A percentile compares a stretch with the other conserved stretches of the same genome.
Conservation (phyloP, 495 filamentous ascomycete genomes). For the Penicillium desertorum region DNA sequence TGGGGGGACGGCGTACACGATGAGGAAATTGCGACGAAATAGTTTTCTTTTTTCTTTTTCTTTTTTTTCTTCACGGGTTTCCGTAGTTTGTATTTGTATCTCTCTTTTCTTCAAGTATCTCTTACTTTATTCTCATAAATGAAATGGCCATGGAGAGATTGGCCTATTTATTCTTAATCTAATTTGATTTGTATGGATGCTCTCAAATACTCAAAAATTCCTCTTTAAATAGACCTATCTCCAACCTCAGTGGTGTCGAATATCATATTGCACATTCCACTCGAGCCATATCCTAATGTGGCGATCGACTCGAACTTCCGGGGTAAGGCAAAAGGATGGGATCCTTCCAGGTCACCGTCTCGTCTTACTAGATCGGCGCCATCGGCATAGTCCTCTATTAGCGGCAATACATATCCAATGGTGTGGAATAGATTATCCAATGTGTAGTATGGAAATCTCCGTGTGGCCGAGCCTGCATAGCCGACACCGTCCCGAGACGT, state of each 20-base stretch:
- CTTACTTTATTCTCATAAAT: constrained; percentile 14
- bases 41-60: constrained; percentile 4
- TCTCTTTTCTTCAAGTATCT: constrained; percentile 12
- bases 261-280: neutral
- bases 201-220: neutral
- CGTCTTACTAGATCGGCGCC: neutral
- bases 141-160: constrained; percentile 2
- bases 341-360: neutral
- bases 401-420: neutral
- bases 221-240: neutral
- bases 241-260: too few relatives aligned
- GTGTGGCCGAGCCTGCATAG: constrained; percentile 39
- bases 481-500: constrained; percentile 36
- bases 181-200: neutral
- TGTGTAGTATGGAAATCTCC: constrained; percentile 23
- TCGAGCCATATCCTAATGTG: neutral
- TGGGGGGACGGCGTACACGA: constrained; percentile 21
- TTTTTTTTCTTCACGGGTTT: neutral
- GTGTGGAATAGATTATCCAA: neutral
- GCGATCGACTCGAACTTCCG: neutral
- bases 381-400: neutral
- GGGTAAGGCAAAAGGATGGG: neutral
- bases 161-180: constrained; percentile 4
- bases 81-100: constrained; percentile 12
- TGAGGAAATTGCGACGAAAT: constrained; percentile 30